Evolutionary conservation across 1,284 basidiomycete species (phyloP).

Genomic region (Leccinum griseonigrum): DNA sequence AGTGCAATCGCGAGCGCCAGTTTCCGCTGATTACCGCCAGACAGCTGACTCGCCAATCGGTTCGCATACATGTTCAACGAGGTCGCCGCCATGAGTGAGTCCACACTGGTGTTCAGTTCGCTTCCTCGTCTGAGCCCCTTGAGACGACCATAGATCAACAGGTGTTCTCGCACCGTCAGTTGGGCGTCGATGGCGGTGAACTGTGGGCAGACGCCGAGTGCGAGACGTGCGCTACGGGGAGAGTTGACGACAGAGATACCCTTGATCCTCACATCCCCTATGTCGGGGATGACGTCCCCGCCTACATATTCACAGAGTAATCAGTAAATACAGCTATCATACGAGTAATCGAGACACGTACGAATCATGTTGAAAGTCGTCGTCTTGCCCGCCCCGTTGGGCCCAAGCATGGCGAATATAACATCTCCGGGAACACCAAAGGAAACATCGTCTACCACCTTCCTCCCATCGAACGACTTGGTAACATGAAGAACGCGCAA

Average conservation of each 20-base stretch:
- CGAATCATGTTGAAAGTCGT: conserved; percentile 77
- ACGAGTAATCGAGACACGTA: conserved; percentile 33
- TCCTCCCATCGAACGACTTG: conserved; percentile 58
- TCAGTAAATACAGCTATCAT: not conserved
- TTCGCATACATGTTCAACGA: conserved; percentile 63
- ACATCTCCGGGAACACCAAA: conserved; percentile 65
- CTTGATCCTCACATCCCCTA: conserved; percentile 66
- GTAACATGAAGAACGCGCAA: conserved; percentile 66
- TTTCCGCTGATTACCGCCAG: conserved; percentile 81
- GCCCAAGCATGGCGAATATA: conserved; percentile 73
- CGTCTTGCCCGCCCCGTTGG: conserved; percentile 81
- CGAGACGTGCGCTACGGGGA: conserved; percentile 59
- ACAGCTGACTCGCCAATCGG: conserved; percentile 68
- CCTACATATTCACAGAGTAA: conserved; percentile 34
- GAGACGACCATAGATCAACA: conserved; percentile 62
- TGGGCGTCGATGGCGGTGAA: conserved; percentile 80
- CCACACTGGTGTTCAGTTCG: conserved; percentile 54
- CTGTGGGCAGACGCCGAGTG: conserved; percentile 78
- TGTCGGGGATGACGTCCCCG: conserved; percentile 59
- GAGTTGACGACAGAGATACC: conserved; percentile 60
- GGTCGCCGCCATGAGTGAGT: conserved; percentile 57
- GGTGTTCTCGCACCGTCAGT: conserved; percentile 74
- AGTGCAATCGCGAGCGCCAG: conserved; percentile 75
- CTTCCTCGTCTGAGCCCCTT: conserved; percentile 58
- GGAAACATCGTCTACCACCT: conserved; percentile 71